phyloP scores from a whole-genome alignment of 2,329 filamentous ascomycete genomes.

The Cadophora sp. region DNA sequence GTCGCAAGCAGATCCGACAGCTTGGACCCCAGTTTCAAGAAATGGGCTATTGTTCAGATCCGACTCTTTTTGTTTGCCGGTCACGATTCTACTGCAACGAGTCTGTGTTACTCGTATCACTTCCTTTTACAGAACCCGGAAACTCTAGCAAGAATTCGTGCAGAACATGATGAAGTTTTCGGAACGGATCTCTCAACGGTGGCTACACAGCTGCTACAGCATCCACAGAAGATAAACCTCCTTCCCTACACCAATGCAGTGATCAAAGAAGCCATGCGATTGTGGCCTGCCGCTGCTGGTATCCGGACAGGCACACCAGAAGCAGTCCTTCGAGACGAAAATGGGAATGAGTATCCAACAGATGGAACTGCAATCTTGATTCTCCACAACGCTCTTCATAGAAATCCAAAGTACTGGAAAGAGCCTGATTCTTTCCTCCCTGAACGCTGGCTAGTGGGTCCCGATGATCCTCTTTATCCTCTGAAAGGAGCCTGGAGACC shows the following conservation, averaged over 20 bases:
- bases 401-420: constrained; percentile 51
- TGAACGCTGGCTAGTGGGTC: constrained; percentile 53
- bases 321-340: constrained; percentile 23
- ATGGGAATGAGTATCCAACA: constrained; percentile 32
- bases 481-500: constrained; percentile 56
- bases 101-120: constrained; percentile 32
- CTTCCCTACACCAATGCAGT: constrained; percentile 36
- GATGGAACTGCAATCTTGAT: constrained; percentile 30
- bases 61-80: constrained; percentile 36
- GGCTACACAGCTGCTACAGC: constrained; percentile 21
- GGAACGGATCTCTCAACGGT: constrained; percentile 31
- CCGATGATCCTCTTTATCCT: constrained; percentile 47
- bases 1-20: not conserved
- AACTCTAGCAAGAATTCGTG: constrained; percentile 28
- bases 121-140: constrained; percentile 34
- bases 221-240: constrained; percentile 33
- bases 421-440: constrained; percentile 55
- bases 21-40: constrained; percentile 30
- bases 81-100: constrained; percentile 37
- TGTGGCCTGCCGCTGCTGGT: constrained; percentile 34
- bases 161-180: constrained; percentile 37
- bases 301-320: constrained; percentile 30
- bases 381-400: constrained; percentile 42
- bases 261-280: constrained; percentile 37
- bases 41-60: constrained; percentile 29